A percentile compares a stretch with the other conserved stretches of the same genome.
Conservation (phyloP, 2,329 filamentous ascomycete genomes). For the Penicillium sp. region DNA sequence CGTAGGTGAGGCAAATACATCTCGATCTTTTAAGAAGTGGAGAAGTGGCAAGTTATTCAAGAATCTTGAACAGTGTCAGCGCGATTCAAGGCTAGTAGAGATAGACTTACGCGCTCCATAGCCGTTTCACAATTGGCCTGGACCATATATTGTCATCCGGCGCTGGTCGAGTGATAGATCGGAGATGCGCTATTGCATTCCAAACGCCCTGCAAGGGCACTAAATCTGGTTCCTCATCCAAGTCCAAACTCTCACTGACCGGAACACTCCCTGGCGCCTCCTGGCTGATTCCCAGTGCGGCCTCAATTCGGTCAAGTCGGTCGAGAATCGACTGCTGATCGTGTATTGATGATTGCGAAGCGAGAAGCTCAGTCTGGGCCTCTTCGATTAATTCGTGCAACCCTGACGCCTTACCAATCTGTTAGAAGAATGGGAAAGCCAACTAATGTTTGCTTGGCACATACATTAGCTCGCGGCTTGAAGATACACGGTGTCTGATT, state of each 20-base stretch:
- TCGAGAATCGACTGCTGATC: slow-evolving; percentile 26
- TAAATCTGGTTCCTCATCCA: slow-evolving; percentile 16
- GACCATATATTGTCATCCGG: slow-evolving; percentile 29
- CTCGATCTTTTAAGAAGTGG: slow-evolving; percentile 32
- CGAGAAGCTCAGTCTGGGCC: slow-evolving; percentile 8
- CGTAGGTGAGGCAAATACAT: slow-evolving; percentile 28
- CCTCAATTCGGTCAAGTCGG: slow-evolving; percentile 30
- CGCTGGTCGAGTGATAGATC: slow-evolving; percentile 23
- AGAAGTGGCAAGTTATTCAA: slow-evolving; percentile 31
- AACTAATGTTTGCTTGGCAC: neutral
- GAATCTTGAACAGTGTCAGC: slow-evolving; percentile 24
- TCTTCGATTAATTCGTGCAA: slow-evolving; percentile 24
- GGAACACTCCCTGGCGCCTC: slow-evolving; percentile 1
- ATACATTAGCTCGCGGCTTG: slow-evolving; percentile 35
- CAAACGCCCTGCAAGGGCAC: slow-evolving; percentile 22
- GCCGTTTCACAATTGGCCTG: slow-evolving; percentile 23
- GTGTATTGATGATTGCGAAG: slow-evolving; percentile 4
- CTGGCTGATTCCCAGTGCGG: slow-evolving; percentile 25
- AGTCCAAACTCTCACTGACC: slow-evolving; percentile 10
- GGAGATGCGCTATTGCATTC: slow-evolving; percentile 28
- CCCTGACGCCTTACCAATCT: slow-evolving; percentile 24
- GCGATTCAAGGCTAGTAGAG: neutral
- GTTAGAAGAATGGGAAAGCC: neutral
- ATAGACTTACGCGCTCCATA: slow-evolving; percentile 31
- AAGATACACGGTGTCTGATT: slow-evolving; percentile 29